These are phyloP conservation scores for Chaetomium olivaceum DNA, from an alignment of 2,329 filamentous ascomycete genomes.

Conservation along the genomic window DNA sequence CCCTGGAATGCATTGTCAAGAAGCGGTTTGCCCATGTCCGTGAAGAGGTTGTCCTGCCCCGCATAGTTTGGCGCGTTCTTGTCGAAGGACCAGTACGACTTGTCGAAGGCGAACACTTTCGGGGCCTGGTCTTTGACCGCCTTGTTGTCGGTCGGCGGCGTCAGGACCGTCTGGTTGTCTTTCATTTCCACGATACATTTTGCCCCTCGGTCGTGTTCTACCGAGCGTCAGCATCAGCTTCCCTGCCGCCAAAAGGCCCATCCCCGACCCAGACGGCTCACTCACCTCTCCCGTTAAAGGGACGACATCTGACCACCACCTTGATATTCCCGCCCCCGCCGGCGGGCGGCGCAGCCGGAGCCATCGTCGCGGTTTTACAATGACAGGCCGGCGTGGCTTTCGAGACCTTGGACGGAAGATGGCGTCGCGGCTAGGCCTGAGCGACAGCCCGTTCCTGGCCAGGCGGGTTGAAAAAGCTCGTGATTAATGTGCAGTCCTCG, in stretches of 20 bases:
- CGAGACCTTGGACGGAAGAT: not conserved
- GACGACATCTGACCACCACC: constrained; percentile 95
- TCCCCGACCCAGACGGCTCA: not conserved
- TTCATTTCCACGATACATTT: constrained; percentile 99
- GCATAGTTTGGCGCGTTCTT: constrained; percentile 79
- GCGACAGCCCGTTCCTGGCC: constrained; percentile 12
- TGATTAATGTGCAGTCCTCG: constrained; percentile 22
- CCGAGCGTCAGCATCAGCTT: constrained; percentile 14
- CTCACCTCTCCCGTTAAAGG: constrained; percentile 91
- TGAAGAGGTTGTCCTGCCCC: constrained; percentile 84
- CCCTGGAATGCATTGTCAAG: constrained; percentile 97
- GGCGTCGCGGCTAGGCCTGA: constrained; percentile 1
- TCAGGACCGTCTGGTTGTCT: constrained; percentile 83
- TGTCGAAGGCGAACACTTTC: constrained; percentile 94
- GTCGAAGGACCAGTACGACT: constrained; percentile 97
- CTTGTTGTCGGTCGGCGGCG: constrained; percentile 70
- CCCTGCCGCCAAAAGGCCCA: not conserved
- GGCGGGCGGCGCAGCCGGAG: constrained; percentile 47
- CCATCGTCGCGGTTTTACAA: constrained; percentile 51
- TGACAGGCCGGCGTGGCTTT: not conserved
- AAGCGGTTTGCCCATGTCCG: constrained; percentile 83
- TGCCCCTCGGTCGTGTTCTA: constrained; percentile 86
- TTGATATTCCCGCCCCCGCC: constrained; percentile 96
- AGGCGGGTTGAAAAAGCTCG: not conserved
- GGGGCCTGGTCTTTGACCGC: constrained; percentile 67